A percentile compares a stretch with the other conserved stretches of the same genome.
These are phyloP conservation scores for Silene coronaria DNA, from an alignment of 179 eudicot species.

Conservation along the genomic window DNA sequence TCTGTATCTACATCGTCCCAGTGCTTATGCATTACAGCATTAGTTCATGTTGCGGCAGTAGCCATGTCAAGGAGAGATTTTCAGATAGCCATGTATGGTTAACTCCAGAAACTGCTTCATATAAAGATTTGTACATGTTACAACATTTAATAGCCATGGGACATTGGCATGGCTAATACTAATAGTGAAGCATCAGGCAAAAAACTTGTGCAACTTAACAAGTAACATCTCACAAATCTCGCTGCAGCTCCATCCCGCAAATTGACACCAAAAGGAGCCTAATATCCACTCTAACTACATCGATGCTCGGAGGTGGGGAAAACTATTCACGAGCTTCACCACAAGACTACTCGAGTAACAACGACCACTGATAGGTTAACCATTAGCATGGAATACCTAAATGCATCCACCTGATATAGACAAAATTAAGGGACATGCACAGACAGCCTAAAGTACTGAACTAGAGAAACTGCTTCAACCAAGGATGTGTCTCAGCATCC, in stretches of 20 bases:
- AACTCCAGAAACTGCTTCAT: neutral
- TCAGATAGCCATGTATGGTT: neutral
- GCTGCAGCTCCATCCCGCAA: neutral
- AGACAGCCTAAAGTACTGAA: neutral
- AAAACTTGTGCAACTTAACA: neutral
- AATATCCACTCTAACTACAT: neutral
- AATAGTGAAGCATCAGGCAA: neutral
- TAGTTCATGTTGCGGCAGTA: neutral
- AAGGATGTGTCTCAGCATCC: conserved; percentile 53
- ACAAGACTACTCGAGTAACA: neutral
- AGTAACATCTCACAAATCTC: neutral
- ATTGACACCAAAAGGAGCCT: conserved; percentile 8
- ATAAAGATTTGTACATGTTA: neutral
- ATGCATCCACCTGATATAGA: conserved; percentile 18
- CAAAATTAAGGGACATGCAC: conserved; percentile 26
- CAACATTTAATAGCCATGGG: conserved; percentile 12
- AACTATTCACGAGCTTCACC: neutral
- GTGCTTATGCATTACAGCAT: neutral
- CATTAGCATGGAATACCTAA: neutral
- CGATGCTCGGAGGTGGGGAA: conserved; percentile 7
- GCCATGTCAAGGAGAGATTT: neutral
- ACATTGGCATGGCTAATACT: neutral
- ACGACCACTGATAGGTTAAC: neutral
- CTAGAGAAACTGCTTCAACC: conserved; percentile 90
- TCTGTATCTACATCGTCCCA: neutral